phyloP scores from a whole-genome alignment of 305 asterid species.

The Fraxinus ornus region DNA sequence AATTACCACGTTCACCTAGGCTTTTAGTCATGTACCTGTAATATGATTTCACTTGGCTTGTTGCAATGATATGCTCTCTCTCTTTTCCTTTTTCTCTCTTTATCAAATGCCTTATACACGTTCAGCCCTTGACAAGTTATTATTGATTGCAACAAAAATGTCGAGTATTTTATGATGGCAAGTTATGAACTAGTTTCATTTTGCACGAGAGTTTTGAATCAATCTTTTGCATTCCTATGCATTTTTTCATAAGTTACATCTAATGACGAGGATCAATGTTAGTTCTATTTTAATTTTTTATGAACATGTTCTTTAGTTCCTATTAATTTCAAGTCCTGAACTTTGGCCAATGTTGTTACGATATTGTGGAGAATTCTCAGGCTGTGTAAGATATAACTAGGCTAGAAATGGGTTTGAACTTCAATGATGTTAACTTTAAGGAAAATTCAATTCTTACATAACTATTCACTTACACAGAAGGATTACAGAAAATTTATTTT shows the following conservation, averaged over 20 bases:
- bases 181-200: not conserved
- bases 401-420: not conserved
- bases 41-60: not conserved
- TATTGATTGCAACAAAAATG: not conserved
- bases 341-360: not conserved
- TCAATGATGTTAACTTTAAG: not conserved
- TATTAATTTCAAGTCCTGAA: not conserved
- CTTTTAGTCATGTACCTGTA: not conserved
- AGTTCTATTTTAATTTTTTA: not conserved
- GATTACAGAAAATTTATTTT: no score
- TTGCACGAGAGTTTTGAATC: not conserved
- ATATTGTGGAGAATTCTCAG: not conserved
- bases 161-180: not conserved
- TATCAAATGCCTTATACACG: not conserved
- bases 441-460: no score
- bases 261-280: not conserved
- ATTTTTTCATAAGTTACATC: not conserved
- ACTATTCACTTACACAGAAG: no score
- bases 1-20: slow-evolving; percentile 19
- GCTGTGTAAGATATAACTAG: not conserved
- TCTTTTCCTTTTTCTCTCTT: not conserved
- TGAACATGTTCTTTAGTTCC: not conserved
- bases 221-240: not conserved
- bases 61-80: not conserved
- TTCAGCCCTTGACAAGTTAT: not conserved